phyloP scores from a whole-genome alignment of 1,284 basidiomycete genomes.

The Malassezia psittaci region DNA sequence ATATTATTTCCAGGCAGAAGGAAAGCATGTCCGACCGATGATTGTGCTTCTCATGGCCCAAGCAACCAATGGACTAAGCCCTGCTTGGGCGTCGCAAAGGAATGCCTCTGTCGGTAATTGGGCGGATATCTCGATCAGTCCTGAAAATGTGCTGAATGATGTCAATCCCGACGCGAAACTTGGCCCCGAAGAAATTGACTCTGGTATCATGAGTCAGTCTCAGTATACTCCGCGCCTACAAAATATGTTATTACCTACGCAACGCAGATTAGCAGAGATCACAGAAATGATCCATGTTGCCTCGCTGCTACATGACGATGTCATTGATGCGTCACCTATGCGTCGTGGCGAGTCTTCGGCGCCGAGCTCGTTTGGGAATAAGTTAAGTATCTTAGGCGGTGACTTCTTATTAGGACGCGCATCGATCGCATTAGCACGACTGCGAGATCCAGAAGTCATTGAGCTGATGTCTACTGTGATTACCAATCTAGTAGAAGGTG shows the following conservation, averaged over 20 bases:
- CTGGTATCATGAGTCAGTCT: too few relatives aligned
- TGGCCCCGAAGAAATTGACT: neutral
- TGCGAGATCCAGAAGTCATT: conserved; percentile 79
- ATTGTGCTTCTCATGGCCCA: conserved; percentile 80
- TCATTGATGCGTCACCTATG: conserved; percentile 74
- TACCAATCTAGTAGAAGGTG: conserved; percentile 89
- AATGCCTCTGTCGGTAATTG: conserved; percentile 38
- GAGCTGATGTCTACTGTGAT: conserved; percentile 87
- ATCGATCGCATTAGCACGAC: conserved; percentile 71
- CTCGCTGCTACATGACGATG: conserved; percentile 87
- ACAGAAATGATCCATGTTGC: conserved; percentile 99
- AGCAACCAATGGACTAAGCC: conserved; percentile 73
- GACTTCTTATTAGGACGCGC: conserved; percentile 91
- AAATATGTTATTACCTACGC: conserved; percentile 61
- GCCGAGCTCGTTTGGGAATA: conserved; percentile 85
- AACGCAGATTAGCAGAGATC: conserved; percentile 84
- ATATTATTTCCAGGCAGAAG: conserved; percentile 68
- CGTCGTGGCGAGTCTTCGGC: conserved; percentile 73
- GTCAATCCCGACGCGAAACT: conserved; percentile 58
- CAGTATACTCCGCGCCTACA: conserved; percentile 12
- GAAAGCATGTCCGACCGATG: conserved; percentile 78
- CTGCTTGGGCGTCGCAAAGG: conserved; percentile 48
- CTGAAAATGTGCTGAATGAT: conserved; percentile 68
- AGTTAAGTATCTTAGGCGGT: conserved; percentile 82
- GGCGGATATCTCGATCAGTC: conserved; percentile 49